Percentiles rank a stretch among this genome's conserved stretches.
These are phyloP conservation scores for Fusarium ramigenum DNA, from an alignment of 2,329 filamentous ascomycete genomes.

Conservation along the genomic window DNA sequence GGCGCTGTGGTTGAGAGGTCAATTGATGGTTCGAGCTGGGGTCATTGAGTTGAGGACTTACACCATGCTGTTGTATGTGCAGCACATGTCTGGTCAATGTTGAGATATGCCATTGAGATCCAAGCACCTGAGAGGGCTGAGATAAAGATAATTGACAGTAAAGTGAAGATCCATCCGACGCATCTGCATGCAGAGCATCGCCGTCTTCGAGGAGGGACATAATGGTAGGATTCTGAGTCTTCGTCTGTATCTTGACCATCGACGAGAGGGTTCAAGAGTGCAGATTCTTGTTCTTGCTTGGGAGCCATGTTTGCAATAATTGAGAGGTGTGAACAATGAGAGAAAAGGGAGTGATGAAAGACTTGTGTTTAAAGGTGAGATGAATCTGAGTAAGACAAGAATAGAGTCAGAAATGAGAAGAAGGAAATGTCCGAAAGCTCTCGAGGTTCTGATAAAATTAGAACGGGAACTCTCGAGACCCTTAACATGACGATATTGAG, in stretches of 20 bases:
- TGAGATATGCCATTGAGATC: conserved; percentile 32
- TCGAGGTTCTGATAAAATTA: conserved; percentile 6
- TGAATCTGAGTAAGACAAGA: neutral
- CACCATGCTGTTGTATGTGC: conserved; percentile 51
- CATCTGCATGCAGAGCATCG: conserved; percentile 28
- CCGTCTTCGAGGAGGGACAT: conserved; percentile 20
- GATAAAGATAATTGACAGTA: conserved; percentile 15
- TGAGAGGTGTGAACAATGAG: neutral
- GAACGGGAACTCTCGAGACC: conserved; percentile 10
- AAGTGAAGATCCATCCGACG: conserved; percentile 9
- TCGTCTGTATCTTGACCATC: conserved; percentile 30
- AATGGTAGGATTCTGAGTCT: conserved; percentile 29
- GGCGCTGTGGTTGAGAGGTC: conserved; percentile 41
- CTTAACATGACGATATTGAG: conserved; percentile 1
- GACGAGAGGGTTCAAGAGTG: conserved; percentile 21
- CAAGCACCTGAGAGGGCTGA: conserved; percentile 34
- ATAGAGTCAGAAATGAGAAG: neutral
- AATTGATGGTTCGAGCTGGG: neutral
- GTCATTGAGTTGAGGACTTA: conserved; percentile 35
- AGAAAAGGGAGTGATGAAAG: neutral
- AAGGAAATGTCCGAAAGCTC: neutral
- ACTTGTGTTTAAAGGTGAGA: neutral
- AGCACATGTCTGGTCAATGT: conserved; percentile 38
- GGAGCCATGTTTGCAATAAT: conserved; percentile 22
- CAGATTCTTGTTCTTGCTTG: conserved; percentile 37